Evolutionary conservation across 2,329 filamentous ascomycete genomes (phyloP), one percentile per base, ranked within the genome.

Genomic region (Westerdykella ornata): DNA sequence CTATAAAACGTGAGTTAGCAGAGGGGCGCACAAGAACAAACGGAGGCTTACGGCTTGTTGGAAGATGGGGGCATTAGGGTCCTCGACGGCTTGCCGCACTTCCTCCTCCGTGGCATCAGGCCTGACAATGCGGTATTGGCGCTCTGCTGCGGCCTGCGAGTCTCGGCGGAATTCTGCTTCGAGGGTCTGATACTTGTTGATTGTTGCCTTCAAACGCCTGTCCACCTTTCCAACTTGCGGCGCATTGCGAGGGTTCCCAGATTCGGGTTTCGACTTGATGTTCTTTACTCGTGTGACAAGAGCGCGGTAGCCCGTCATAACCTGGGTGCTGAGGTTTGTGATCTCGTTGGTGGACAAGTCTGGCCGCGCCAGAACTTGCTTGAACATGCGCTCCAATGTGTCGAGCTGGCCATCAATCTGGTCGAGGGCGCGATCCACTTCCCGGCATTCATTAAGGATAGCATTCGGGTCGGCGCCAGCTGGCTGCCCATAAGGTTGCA

Each of bases 111-210:
- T 77, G 3, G 87, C 87, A 43, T 94, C 82, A 16, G 88, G 86
- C 49, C 81, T 78, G 41, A 92, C 89, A 62, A 97, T 96, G 44
- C 85, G 79, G 69, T 94, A 95, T 65, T 96, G 88, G 41, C 92
- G 80, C 51, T 82, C 84, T 70, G 94, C 85, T 67, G 94, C 87
- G 37, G 88, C 84, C 63, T 86, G 78, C 22, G 87, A 80, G 53
- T 84, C 82, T 67, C 85, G 84, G 61, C 84, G 80, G 75, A 89
- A 95, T 16, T 82, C 76, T 1, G 79, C 79, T 67, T 97, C 89
- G 41, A 87, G 74, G 51, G 80, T 76, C 68, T 92, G 87, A 72
- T 89, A 96, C 47, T 80, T 72, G 53, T 85, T 79, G 65, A 95
- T 90, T 45, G 86, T 85, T 34, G 76, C 72, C 72, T 90, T 89